Evolutionary conservation across 129 eudicot species (phyloP).

Genomic region (Heracleum sosnowskyi): DNA sequence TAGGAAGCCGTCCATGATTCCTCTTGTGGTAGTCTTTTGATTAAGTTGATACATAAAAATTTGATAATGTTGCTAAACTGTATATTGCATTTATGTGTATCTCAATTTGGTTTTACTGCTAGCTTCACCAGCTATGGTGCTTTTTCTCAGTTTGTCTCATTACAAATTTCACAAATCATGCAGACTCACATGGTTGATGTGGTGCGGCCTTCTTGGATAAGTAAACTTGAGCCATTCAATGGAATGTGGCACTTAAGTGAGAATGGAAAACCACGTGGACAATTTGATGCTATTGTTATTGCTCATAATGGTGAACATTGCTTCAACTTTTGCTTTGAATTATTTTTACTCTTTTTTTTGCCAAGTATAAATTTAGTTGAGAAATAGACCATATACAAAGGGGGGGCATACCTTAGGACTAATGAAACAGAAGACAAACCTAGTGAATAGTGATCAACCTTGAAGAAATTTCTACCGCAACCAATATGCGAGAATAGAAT

Average conservation of each 20-base stretch:
- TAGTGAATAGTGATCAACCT: neutral
- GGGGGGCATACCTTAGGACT: neutral
- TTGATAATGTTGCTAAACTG: neutral
- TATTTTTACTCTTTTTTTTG: neutral
- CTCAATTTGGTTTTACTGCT: neutral
- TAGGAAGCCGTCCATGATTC: neutral
- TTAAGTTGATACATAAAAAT: neutral
- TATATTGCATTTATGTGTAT: neutral
- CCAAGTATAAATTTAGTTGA: neutral
- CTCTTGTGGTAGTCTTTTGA: neutral
- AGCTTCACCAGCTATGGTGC: neutral
- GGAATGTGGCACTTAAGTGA: slow-evolving; percentile 98
- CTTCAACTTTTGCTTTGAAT: neutral
- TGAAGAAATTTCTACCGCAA: neutral
- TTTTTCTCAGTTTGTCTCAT: slow-evolving; percentile 9
- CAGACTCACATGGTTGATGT: slow-evolving; percentile 67
- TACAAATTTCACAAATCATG: slow-evolving; percentile 14
- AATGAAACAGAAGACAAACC: neutral
- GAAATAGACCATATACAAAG: neutral
- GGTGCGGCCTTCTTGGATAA: slow-evolving; percentile 92
- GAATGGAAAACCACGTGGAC: slow-evolving; percentile 82
- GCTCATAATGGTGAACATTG: slow-evolving; percentile 77
- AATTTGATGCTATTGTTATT: slow-evolving; percentile 76
- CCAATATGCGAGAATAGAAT: neutral
- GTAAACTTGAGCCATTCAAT: slow-evolving; percentile 75